Conservation (phyloP, 176 grass and related monocot genomes). For the Oryza meyeriana region DNA sequence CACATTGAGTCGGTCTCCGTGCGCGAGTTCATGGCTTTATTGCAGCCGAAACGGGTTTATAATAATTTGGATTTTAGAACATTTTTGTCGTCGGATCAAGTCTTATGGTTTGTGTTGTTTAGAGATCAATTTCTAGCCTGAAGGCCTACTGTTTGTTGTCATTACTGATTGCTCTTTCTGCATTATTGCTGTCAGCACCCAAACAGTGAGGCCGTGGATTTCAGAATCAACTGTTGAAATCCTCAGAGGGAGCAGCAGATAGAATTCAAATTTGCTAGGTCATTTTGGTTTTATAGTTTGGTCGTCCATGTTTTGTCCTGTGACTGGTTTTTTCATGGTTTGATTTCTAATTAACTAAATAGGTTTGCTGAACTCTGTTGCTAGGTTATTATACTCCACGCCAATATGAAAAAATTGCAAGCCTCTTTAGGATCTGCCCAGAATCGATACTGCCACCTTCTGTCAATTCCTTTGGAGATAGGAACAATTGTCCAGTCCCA, state of each 20-base stretch:
- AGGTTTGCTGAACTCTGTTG: not conserved
- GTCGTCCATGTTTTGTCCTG: not conserved
- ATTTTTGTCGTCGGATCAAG: not conserved
- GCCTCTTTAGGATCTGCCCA: conserved; percentile 36
- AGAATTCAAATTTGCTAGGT: not conserved
- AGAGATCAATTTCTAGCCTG: not conserved
- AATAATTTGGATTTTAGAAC: not conserved
- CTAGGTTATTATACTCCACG: conserved; percentile 72
- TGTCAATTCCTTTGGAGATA: conserved; percentile 21
- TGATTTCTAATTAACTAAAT: not conserved
- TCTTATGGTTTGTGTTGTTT: not conserved
- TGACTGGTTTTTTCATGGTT: not conserved
- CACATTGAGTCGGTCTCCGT: not conserved
- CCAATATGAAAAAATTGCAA: conserved; percentile 20
- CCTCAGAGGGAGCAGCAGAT: not conserved
- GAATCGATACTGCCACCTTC: conserved; percentile 40
- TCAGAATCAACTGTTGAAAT: not conserved
- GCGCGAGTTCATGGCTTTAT: not conserved
- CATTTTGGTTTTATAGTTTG: not conserved
- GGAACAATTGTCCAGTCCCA: conserved; percentile 67
- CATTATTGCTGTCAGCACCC: not conserved
- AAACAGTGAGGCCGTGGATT: not conserved
- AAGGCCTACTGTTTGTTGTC: not conserved
- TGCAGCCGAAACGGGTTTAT: not conserved
- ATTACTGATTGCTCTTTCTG: not conserved